Evolutionary conservation across 805 yeast species (phyloP).

Genomic region (Nakazawaea populi): DNA sequence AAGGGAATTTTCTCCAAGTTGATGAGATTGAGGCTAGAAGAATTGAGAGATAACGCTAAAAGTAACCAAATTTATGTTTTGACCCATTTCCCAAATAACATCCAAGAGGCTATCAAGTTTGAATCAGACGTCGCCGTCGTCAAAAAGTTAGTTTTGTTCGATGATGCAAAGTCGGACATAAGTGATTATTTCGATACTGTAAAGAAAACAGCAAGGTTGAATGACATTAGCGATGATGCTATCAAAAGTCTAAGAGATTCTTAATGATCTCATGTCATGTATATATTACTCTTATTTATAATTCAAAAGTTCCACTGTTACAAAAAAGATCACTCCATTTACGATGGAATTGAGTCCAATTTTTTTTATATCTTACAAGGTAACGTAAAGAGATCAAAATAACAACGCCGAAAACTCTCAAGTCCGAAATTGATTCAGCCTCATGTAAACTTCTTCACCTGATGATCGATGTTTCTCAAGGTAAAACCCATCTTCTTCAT

Average conservation of each 20-base stretch:
- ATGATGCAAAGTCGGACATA: constrained; percentile 34
- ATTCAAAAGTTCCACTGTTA: too few species aligned
- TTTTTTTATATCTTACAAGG: too few species aligned
- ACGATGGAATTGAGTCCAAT: too few species aligned
- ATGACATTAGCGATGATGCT: background rate
- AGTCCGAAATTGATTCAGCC: too few species aligned
- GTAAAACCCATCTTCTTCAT: too few species aligned
- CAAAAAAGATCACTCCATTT: too few species aligned
- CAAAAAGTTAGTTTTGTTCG: constrained; percentile 30
- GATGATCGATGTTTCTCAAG: too few species aligned
- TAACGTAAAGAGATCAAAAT: too few species aligned
- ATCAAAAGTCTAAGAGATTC: background rate
- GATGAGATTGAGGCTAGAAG: constrained; percentile 33
- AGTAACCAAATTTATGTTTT: constrained; percentile 43
- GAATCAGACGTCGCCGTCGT: constrained; percentile 61
- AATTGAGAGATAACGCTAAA: constrained; percentile 15
- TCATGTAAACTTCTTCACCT: too few species aligned
- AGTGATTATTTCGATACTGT: constrained; percentile 65
- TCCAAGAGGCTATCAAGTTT: constrained; percentile 65
- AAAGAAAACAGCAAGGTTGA: constrained; percentile 35
- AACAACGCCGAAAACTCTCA: too few species aligned
- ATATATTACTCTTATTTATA: background rate
- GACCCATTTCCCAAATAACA: constrained; percentile 52
- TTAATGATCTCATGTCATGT: background rate
- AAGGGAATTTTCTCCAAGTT: constrained; percentile 48